phyloP scores from a whole-genome alignment of 805 yeast species.

The Teunomyces barrocoloradensis region DNA sequence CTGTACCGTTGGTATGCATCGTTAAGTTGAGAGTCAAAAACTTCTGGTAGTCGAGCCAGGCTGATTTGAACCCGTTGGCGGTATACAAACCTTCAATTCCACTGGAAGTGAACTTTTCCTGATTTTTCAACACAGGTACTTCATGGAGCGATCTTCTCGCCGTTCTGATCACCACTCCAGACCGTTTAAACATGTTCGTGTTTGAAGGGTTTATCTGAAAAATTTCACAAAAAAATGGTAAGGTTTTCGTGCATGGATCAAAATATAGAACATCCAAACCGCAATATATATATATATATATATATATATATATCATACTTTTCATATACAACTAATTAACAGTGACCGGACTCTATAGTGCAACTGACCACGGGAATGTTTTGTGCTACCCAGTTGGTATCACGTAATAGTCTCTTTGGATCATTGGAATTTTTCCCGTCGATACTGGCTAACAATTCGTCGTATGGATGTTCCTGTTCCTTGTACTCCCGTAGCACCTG shows the following conservation, averaged over 20 bases:
- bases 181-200: slow-evolving; percentile 5
- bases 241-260: background rate
- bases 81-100: slow-evolving; percentile 70
- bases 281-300: background rate
- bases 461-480: slow-evolving; percentile 46
- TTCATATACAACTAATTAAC: background rate
- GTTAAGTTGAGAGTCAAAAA: slow-evolving; percentile 59
- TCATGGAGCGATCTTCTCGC: slow-evolving; percentile 50
- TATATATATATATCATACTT: background rate
- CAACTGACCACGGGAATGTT: slow-evolving; percentile 47
- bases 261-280: background rate
- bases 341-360: slow-evolving; percentile 11
- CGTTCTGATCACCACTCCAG: slow-evolving; percentile 4
- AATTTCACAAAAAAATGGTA: slow-evolving; percentile 7
- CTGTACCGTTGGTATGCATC: slow-evolving; percentile 71
- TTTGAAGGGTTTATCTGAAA: slow-evolving; percentile 7
- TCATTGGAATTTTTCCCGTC: slow-evolving; percentile 22
- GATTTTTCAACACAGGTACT: slow-evolving; percentile 55
- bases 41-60: slow-evolving; percentile 82
- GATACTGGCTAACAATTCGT: slow-evolving; percentile 25
- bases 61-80: slow-evolving; percentile 60
- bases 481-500: slow-evolving; percentile 74
- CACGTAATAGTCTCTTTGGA: slow-evolving; percentile 58
- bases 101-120: slow-evolving; percentile 31
- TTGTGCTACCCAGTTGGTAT: slow-evolving; percentile 69